These are phyloP conservation scores for Gautieria morchelliformis DNA, from an alignment of 768 basidiomycete species.

Conservation along the genomic window DNA sequence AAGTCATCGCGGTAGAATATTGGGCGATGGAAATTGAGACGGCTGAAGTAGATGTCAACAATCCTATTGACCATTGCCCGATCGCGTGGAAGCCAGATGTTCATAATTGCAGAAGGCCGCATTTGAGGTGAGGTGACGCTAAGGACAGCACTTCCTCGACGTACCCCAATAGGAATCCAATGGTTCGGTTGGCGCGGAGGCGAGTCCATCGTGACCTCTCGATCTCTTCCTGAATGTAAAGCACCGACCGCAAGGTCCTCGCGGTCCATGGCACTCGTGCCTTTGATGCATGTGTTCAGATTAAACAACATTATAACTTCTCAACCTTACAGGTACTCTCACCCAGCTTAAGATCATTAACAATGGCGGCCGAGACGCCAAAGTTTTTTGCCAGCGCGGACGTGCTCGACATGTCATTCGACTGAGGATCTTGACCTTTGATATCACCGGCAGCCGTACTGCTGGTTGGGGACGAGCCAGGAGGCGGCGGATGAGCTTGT, in stretches of 20 bases:
- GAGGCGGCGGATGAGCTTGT: slow-evolving; percentile 14
- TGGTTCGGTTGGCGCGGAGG: slow-evolving; percentile 49
- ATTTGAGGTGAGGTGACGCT: slow-evolving; percentile 16
- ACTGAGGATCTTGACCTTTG: slow-evolving; percentile 71
- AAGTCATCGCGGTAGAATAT: slow-evolving; percentile 65
- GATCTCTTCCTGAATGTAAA: slow-evolving; percentile 60
- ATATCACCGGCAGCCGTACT: slow-evolving; percentile 28
- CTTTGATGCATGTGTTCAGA: background rate
- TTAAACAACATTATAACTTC: background rate
- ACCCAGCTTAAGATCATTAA: slow-evolving; percentile 51
- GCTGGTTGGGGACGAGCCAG: slow-evolving; percentile 10
- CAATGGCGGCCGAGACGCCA: slow-evolving; percentile 65
- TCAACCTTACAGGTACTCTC: slow-evolving; percentile 2
- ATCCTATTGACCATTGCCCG: slow-evolving; percentile 53
- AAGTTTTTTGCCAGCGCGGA: slow-evolving; percentile 71
- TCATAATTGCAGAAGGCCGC: slow-evolving; percentile 29
- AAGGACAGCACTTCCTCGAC: slow-evolving; percentile 33
- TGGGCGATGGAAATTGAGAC: slow-evolving; percentile 73
- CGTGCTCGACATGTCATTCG: slow-evolving; percentile 69
- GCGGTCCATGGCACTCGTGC: slow-evolving; percentile 34
- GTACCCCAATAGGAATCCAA: slow-evolving; percentile 50
- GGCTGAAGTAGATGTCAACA: slow-evolving; percentile 62
- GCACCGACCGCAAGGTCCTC: slow-evolving; percentile 73
- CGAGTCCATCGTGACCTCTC: slow-evolving; percentile 41
- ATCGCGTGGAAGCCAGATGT: slow-evolving; percentile 71